Base-by-base conservation (phyloP, 1,139 yeast genomes). In the Taphrina wiesneri region DNA sequence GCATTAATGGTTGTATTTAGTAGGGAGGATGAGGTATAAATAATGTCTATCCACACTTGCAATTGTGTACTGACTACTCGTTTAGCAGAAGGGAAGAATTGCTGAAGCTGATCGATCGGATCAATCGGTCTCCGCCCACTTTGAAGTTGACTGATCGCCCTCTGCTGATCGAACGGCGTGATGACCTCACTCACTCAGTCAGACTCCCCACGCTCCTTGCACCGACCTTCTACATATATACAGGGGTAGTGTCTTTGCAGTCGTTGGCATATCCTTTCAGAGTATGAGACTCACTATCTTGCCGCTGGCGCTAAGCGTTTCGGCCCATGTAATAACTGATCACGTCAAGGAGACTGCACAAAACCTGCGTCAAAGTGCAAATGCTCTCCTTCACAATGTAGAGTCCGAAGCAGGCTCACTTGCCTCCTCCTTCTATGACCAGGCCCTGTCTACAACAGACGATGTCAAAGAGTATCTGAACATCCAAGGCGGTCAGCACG, bases 401-500 rank as follows among this genome's bases (percentile, higher is more conserved):
- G 11, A 26, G 21, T 25, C 43, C 3, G n/a, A 17, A 17, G 49
- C 49, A 45, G 28, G 21, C 2, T 45, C 49, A 5, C n/a, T 21
- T 2, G 28, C n/a, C 2, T 7, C 25, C 28, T 49, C 54, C 1
- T 23, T 49, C 2, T 49, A 49, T 36, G 36, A 49, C 23, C 15
- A 13, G 15, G 54, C 54, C n/a, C 21, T 49, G 7, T 11, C 54
- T 23, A n/a, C 23, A 9, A 17, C 21, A 2, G 21, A 17, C 28
- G 36, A 49, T 21, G 19, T 19, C 19, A 23, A 49, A n/a, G 59
- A 54, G 34, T 39, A 39, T n/a, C 23, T 54, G 36, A 36, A 36
- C 21, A 30, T 54, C 5, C 36, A 30, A 23, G 32, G 34, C 13
- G 59, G 59, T 15, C 59, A 54, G 21, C 59, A 54, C 17, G 59